Conservation (phyloP, 2,329 filamentous ascomycete genomes). For the Botryotinia calthae region DNA sequence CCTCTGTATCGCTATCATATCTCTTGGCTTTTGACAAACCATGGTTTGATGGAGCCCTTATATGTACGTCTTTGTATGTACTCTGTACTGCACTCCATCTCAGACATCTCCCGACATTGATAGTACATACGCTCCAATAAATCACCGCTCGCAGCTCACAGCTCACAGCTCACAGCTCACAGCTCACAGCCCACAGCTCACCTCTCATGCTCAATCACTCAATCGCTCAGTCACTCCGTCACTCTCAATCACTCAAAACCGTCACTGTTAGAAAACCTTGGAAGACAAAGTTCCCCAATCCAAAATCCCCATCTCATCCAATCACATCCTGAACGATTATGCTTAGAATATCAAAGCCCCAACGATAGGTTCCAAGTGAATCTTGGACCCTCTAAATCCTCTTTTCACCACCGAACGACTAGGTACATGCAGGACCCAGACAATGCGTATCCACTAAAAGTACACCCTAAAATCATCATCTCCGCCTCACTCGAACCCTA, state of each 20-base stretch:
- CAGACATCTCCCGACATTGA: not conserved
- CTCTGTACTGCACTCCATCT: not conserved
- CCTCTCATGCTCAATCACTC: not conserved
- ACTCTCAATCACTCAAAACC: not conserved
- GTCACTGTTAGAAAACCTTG: not conserved
- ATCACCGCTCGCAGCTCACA: too few species aligned
- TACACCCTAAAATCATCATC: not conserved
- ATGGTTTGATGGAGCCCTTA: not conserved
- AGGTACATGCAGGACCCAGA: slow-evolving; percentile 1
- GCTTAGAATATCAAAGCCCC: not conserved
- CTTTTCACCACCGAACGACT: not conserved
- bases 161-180: not conserved
- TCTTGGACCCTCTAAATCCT: slow-evolving; percentile 1
- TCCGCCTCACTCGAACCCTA: slow-evolving; percentile 16
- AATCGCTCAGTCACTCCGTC: not conserved
- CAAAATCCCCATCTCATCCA: not conserved
- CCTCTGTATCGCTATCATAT: not conserved
- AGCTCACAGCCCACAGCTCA: not conserved
- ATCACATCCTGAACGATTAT: not conserved
- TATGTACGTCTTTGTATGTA: too few species aligned
- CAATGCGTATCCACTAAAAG: not conserved
- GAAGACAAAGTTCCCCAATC: not conserved
- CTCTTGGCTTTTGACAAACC: not conserved
- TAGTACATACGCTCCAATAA: not conserved
- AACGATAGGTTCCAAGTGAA: not conserved